A percentile compares a stretch with the other conserved stretches of the same genome.
phyloP scores from a whole-genome alignment of 1,284 basidiomycete genomes.

The Filobasidium uniguttulatum region DNA sequence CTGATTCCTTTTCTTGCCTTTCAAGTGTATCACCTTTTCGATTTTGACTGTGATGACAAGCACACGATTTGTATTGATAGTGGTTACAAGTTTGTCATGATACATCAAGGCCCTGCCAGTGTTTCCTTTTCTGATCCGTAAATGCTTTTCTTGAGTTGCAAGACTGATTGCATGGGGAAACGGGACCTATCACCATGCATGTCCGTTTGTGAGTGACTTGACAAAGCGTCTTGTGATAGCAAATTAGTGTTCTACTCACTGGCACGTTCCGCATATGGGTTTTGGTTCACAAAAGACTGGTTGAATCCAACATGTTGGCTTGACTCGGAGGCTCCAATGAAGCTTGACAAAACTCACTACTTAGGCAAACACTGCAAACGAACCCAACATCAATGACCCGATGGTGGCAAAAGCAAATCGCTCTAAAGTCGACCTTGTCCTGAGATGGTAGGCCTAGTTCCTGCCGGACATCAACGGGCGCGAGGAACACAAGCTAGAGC shows the following conservation, averaged over 20 bases:
- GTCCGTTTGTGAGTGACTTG: background rate
- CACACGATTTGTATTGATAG: too few relatives aligned
- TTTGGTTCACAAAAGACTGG: conserved; percentile 81
- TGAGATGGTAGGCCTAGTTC: conserved; percentile 75
- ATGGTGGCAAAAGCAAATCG: conserved; percentile 98
- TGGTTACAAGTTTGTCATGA: too few relatives aligned
- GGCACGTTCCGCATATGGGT: conserved; percentile 85
- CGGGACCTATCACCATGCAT: background rate
- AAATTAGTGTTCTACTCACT: conserved; percentile 40
- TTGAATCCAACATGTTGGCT: conserved; percentile 5
- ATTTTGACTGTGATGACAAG: too few relatives aligned
- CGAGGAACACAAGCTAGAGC: conserved; percentile 94
- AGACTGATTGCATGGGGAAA: conserved; percentile 1
- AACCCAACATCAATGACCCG: conserved; percentile 92
- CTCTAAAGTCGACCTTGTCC: conserved; percentile 90
- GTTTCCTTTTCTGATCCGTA: background rate
- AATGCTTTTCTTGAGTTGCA: background rate
- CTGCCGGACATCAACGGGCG: conserved; percentile 62
- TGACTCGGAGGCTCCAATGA: background rate
- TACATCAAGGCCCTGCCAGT: too few relatives aligned
- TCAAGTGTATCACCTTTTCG: too few relatives aligned
- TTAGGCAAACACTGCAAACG: conserved; percentile 90
- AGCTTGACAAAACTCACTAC: conserved; percentile 48
- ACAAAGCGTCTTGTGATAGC: background rate
- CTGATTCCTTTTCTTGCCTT: too few relatives aligned